Conservation (phyloP, 2,329 filamentous ascomycete species). For the Ophiocordyceps camponoti-leonardi region DNA sequence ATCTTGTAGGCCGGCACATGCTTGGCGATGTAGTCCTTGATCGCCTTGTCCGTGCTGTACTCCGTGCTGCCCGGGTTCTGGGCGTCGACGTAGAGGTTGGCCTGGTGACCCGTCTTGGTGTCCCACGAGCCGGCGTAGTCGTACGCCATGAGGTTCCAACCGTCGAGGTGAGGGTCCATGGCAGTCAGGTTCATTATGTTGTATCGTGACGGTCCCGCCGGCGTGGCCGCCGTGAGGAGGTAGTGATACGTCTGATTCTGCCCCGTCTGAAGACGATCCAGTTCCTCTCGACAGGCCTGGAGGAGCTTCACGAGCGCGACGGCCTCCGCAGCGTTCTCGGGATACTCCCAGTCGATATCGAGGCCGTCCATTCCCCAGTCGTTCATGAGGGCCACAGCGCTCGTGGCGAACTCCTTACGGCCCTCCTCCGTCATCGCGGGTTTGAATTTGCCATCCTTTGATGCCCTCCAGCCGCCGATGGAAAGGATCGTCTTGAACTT, state of each 20-base stretch:
- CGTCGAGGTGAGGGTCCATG: conserved; percentile 41
- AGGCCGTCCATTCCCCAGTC: conserved; percentile 46
- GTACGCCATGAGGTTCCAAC: conserved; percentile 50
- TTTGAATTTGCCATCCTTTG: conserved; percentile 41
- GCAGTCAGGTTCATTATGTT: conserved; percentile 28
- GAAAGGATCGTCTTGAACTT: conserved; percentile 65
- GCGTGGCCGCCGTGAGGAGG: conserved; percentile 30
- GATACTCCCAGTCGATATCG: conserved; percentile 42
- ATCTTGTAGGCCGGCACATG: conserved; percentile 49
- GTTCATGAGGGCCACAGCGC: conserved; percentile 50
- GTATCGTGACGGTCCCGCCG: conserved; percentile 31
- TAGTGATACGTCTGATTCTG: conserved; percentile 28
- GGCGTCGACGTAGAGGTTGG: conserved; percentile 45
- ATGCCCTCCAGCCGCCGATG: conserved; percentile 70
- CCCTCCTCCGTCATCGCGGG: conserved; percentile 44
- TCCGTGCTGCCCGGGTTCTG: conserved; percentile 41
- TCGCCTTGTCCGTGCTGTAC: conserved; percentile 48
- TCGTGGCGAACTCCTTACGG: conserved; percentile 47
- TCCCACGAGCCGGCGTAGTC: conserved; percentile 58
- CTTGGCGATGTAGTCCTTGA: conserved; percentile 31
- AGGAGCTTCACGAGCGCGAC: conserved; percentile 24
- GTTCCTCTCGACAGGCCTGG: conserved; percentile 21
- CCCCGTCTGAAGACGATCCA: conserved; percentile 23
- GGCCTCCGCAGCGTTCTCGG: conserved; percentile 20
- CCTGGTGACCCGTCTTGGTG: conserved; percentile 42